phyloP scores from a whole-genome alignment of 345 rosid genomes.

The Eucalyptus cloeziana region DNA sequence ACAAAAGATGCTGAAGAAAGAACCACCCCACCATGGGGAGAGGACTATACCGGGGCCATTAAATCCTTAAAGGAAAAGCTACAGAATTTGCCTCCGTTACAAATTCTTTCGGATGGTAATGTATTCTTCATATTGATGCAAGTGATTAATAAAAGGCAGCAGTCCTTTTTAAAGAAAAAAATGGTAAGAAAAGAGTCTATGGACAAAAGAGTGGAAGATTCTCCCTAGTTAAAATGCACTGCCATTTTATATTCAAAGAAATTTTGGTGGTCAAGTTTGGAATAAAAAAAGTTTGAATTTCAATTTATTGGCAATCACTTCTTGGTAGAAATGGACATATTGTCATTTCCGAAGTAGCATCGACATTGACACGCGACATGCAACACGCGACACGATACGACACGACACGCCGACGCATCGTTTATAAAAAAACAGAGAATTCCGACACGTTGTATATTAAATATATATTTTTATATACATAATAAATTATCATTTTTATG shows the following conservation, averaged over 20 bases:
- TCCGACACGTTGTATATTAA: no score
- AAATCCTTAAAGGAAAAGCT: neutral
- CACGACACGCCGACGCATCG: no score
- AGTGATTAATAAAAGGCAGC: neutral
- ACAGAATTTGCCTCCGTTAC: accelerated
- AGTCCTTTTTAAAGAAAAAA: neutral
- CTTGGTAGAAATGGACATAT: neutral
- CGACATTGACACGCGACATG: no score
- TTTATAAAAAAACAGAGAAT: no score
- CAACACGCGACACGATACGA: no score
- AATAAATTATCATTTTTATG: no score
- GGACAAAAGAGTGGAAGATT: neutral
- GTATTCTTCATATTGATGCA: neutral
- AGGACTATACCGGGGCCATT: neutral
- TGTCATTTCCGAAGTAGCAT: neutral
- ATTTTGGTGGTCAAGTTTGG: accelerated
- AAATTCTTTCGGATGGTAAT: neutral
- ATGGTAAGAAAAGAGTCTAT: neutral
- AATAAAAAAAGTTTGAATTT: neutral
- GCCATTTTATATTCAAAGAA: neutral
- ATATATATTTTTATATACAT: no score
- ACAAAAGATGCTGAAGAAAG: neutral
- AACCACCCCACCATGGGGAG: neutral
- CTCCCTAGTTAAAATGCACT: neutral
- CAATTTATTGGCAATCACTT: neutral